Evolutionary conservation across 2,329 filamentous ascomycete species (phyloP), one percentile per base, ranked within the genome.

Genomic region (Alternaria tenuissima): DNA sequence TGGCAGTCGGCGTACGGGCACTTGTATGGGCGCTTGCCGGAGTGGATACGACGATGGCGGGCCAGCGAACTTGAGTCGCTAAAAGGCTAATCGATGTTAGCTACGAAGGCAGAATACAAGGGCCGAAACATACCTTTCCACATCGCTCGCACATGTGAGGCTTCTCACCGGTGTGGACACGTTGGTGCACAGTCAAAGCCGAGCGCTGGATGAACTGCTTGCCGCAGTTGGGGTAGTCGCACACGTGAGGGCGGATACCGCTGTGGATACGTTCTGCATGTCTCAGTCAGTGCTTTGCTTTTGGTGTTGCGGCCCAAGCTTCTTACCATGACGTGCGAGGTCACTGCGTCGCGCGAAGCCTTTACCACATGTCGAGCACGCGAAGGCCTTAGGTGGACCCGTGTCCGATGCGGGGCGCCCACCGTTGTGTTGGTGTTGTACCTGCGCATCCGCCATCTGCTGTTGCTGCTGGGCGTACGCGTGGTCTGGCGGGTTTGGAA

Each of bases 121-220:
- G 28, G 9, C 36, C 9, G 49, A 38, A 22, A 55, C 86, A 73
- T 84, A 97, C 94, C 89, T 98, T 98, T 78, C 93, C 92, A 78
- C 95, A 98, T 64, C 92, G 89, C 80, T 97, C 95, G 77, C 95
- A 99, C 88, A 95, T 94, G 74, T 99, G 95, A 52, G 95, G 95
- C 81, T 99, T 99, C 82, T 98, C 95, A 66, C 95, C 95, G 2
- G 95, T 98, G 79, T 99, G 95, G 20, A 97, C 94, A 70, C 95
- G 91, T 75, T 92, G 90, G 79, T 98, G 95, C 7, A 99, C 95
- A 0, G 95, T 99, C 77, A 99, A 82, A 22, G 95, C 95, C 28
- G 94, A 97, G 57, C 95, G 88, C 79, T 99, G 95, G 70, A 99
- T 99, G 77, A 99, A 99, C 75, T 94, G 92, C 81, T 98, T 99